A percentile compares a stretch with the other conserved stretches of the same genome.
Evolutionary conservation across 495 filamentous ascomycete species (phyloP).

Genomic region (Aspergillus homomorphus): DNA sequence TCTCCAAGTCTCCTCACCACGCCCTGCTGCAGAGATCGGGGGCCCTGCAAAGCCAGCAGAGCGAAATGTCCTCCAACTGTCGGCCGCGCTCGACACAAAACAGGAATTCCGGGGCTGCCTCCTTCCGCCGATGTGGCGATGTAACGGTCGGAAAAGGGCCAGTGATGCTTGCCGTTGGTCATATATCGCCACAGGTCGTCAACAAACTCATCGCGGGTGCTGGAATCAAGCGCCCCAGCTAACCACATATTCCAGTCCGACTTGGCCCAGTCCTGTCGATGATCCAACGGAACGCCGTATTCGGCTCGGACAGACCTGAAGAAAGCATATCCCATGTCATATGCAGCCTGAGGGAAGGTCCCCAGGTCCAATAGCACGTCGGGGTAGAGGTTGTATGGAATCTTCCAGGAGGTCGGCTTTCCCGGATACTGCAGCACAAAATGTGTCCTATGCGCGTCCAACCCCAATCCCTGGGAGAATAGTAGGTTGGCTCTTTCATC

Average conservation of each 20-base stretch:
- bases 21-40: constrained; percentile 24
- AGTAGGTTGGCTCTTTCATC: constrained; percentile 39
- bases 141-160: constrained; percentile 50
- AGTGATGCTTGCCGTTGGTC: constrained; percentile 46
- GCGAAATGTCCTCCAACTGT: constrained; percentile 58
- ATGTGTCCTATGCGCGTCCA: constrained; percentile 37
- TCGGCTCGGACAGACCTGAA: constrained; percentile 38
- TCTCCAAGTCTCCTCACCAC: constrained; percentile 12
- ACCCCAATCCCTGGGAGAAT: constrained; percentile 37
- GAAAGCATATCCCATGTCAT: constrained; percentile 38
- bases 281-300: constrained; percentile 45
- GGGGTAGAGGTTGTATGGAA: constrained; percentile 45
- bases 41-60: constrained; percentile 41
- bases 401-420: constrained; percentile 36
- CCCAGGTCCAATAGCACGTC: constrained; percentile 43
- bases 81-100: constrained; percentile 51
- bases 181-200: constrained; percentile 46
- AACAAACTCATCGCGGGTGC: constrained; percentile 34
- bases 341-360: constrained; percentile 36
- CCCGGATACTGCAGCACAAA: constrained; percentile 44
- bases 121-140: constrained; percentile 38
- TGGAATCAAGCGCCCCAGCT: constrained; percentile 32
- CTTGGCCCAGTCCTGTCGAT: constrained; percentile 46
- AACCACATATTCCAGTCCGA: constrained; percentile 53
- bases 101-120: constrained; percentile 30